phyloP scores from a whole-genome alignment of 192 early-diverging fungal genomes.

The Chytriomyces hyalinus region DNA sequence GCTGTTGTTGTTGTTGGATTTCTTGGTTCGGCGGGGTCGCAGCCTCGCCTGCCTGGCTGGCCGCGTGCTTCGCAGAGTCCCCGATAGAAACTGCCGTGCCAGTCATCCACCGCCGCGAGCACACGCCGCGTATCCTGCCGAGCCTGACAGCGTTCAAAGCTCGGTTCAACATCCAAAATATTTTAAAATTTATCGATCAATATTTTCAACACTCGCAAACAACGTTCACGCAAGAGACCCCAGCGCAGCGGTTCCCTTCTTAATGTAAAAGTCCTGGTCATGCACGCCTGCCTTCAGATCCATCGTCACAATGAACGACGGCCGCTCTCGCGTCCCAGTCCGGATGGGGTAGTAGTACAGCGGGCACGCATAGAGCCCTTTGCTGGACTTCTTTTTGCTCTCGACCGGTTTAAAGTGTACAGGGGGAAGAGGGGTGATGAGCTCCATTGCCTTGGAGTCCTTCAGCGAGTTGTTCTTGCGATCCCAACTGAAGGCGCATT shows the following conservation, averaged over 20 bases:
- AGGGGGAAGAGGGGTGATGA: slow-evolving; percentile 62
- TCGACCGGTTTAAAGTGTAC: slow-evolving; percentile 68
- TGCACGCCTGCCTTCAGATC: slow-evolving; percentile 62
- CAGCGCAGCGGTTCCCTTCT: slow-evolving; percentile 65
- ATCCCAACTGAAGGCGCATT: slow-evolving; percentile 53
- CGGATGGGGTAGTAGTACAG: slow-evolving; percentile 66
- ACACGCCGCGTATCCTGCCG: too few relatives aligned
- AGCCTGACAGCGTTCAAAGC: too few relatives aligned
- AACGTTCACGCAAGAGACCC: slow-evolving; percentile 35
- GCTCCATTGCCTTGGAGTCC: slow-evolving; percentile 66
- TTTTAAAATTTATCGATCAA: too few relatives aligned
- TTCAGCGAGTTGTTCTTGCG: slow-evolving; percentile 62
- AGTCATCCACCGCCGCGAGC: too few relatives aligned
- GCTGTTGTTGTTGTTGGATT: too few relatives aligned
- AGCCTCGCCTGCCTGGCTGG: too few relatives aligned
- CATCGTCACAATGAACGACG: slow-evolving; percentile 64
- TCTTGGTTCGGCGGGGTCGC: too few relatives aligned
- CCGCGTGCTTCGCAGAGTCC: too few relatives aligned
- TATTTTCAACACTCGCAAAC: too few relatives aligned
- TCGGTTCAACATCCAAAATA: too few relatives aligned
- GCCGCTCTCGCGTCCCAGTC: slow-evolving; percentile 65
- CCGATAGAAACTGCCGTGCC: too few relatives aligned
- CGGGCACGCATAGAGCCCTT: slow-evolving; percentile 63
- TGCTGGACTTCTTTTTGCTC: slow-evolving; percentile 59
- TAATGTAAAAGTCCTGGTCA: slow-evolving; percentile 65